Percentiles rank a stretch among this genome's conserved stretches.
These are phyloP conservation scores for Thielaviopsis ethacetica DNA, from an alignment of 2,329 filamentous ascomycete species.

Conservation along the genomic window DNA sequence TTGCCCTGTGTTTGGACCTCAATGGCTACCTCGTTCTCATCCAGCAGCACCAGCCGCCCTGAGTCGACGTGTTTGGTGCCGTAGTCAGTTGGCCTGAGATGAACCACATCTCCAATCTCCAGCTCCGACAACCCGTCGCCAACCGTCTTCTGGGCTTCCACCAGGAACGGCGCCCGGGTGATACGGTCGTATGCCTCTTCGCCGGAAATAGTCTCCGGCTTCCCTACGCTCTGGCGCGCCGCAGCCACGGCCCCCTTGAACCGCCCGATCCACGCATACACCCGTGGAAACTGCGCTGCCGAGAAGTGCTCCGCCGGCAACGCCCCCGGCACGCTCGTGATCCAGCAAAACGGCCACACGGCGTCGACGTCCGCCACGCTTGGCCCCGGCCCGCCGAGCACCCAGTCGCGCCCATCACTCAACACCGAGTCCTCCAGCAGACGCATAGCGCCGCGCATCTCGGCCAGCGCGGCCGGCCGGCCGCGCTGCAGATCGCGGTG, in stretches of 20 bases:
- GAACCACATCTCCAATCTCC: conserved; percentile 34
- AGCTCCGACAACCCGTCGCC: conserved; percentile 27
- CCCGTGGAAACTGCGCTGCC: conserved; percentile 35
- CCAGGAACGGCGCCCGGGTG: conserved; percentile 27
- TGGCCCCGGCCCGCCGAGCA: conserved; percentile 35
- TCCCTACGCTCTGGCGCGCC: conserved; percentile 21
- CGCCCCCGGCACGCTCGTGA: conserved; percentile 36
- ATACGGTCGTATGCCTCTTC: conserved; percentile 35
- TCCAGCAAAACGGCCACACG: conserved; percentile 53
- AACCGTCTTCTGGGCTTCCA: conserved; percentile 20
- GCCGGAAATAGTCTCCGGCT: conserved; percentile 30
- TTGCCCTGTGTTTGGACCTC: conserved; percentile 27
- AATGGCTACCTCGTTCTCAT: conserved; percentile 39
- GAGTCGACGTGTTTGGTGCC: conserved; percentile 41
- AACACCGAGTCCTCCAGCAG: conserved; percentile 47
- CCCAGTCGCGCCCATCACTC: conserved; percentile 49
- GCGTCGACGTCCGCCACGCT: conserved; percentile 52
- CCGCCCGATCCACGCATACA: conserved; percentile 47
- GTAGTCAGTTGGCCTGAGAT: conserved; percentile 46
- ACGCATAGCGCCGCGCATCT: conserved; percentile 36
- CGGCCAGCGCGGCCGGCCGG: conserved; percentile 38
- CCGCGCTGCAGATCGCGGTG: conserved; percentile 15
- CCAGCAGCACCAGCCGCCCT: conserved; percentile 37
- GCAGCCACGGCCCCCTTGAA: conserved; percentile 34
- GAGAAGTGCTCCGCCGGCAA: conserved; percentile 37